These are phyloP conservation scores for Hygrocybe coccinea DNA, from an alignment of 768 basidiomycete genomes.

Conservation along the genomic window DNA sequence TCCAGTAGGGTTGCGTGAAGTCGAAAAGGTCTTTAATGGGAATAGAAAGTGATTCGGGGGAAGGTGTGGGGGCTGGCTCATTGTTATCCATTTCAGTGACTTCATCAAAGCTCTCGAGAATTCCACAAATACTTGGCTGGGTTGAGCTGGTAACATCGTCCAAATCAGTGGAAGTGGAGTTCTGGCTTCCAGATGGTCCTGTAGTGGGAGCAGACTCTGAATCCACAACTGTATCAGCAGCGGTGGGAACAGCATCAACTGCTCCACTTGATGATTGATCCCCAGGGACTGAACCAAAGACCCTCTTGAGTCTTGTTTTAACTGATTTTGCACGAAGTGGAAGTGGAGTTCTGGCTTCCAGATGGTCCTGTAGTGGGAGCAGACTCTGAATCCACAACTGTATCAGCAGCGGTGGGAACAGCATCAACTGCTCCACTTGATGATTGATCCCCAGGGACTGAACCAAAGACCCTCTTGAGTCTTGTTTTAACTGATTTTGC, in stretches of 20 bases:
- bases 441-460: neutral
- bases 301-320: conserved; percentile 5
- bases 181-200: neutral
- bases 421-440: neutral
- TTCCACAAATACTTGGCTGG: neutral
- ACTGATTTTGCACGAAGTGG: neutral
- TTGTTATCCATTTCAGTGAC: neutral
- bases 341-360: neutral
- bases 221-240: neutral
- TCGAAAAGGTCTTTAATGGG: conserved; percentile 14
- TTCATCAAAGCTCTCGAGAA: neutral
- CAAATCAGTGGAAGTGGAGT: too few relatives aligned
- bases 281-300: neutral
- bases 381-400: neutral
- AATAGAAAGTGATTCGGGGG: neutral
- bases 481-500: neutral
- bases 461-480: conserved; percentile 1
- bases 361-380: neutral
- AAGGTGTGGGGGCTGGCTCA: neutral
- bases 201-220: neutral
- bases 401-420: neutral
- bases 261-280: neutral
- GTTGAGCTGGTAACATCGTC: too few relatives aligned
- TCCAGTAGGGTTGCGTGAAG: conserved; percentile 6
- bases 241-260: neutral